Conservation (phyloP, 805 yeast genomes). For the Candida taoyuanica region DNA sequence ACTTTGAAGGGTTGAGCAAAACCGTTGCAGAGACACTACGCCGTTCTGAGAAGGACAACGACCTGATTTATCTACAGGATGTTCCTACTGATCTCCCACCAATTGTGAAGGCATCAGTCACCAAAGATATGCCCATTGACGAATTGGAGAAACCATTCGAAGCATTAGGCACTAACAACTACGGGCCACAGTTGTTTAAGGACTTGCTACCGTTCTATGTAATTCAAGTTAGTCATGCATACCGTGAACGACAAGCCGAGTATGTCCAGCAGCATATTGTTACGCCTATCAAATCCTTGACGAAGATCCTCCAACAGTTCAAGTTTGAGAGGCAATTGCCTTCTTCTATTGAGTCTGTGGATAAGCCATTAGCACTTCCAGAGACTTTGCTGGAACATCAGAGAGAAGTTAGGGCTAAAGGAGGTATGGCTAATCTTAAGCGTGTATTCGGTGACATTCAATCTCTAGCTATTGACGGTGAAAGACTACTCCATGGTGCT, state of each 20-base stretch:
- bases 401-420: conserved; percentile 45
- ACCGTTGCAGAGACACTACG: conserved; percentile 42
- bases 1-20: conserved; percentile 44
- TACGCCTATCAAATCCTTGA: conserved; percentile 45
- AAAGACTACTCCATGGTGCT: conserved; percentile 41
- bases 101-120: conserved; percentile 50
- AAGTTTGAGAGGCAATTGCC: conserved; percentile 51
- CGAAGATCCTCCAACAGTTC: conserved; percentile 38
- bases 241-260: conserved; percentile 56
- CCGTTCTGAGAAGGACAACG: conserved; percentile 73
- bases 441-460: conserved; percentile 43
- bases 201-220: conserved; percentile 63
- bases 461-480: conserved; percentile 37
- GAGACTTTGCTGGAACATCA: conserved; percentile 50
- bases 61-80: conserved; percentile 64
- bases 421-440: conserved; percentile 45
- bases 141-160: conserved; percentile 32
- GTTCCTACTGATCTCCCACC: conserved; percentile 51
- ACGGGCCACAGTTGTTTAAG: conserved; percentile 41
- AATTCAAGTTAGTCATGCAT: conserved; percentile 62
- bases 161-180: conserved; percentile 17
- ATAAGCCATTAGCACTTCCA: conserved; percentile 53
- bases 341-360: conserved; percentile 56
- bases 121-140: conserved; percentile 39
- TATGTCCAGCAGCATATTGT: conserved; percentile 43